A percentile compares a stretch with the other conserved stretches of the same genome.
phyloP scores from a whole-genome alignment of 1,284 basidiomycete genomes.

The Golubevia sp. region DNA sequence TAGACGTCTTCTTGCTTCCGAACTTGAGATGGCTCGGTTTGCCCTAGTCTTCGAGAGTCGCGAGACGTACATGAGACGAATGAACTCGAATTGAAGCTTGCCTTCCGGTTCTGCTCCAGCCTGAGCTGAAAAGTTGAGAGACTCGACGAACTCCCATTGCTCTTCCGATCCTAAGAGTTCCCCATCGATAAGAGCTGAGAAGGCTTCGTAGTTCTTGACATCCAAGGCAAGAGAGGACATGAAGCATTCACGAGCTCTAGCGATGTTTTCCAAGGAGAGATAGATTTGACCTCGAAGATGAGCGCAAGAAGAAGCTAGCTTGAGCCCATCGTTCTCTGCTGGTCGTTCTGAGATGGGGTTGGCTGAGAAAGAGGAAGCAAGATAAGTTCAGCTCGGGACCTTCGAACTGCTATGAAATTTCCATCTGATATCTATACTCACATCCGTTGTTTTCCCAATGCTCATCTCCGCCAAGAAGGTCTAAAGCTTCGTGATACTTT shows the following conservation, averaged over 20 bases:
- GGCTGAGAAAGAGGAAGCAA: too few species aligned
- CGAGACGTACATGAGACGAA: slow-evolving; percentile 43
- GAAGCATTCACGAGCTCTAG: slow-evolving; percentile 87
- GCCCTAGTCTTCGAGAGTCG: slow-evolving; percentile 41
- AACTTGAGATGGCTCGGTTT: slow-evolving; percentile 17
- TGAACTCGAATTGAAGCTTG: slow-evolving; percentile 31
- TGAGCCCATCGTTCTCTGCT: too few species aligned
- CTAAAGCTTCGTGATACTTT: slow-evolving; percentile 53
- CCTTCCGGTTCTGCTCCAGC: slow-evolving; percentile 31
- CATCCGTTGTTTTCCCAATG: too few species aligned
- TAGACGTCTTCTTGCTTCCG: slow-evolving; percentile 22
- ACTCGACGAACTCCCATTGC: slow-evolving; percentile 51
- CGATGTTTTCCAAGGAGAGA: slow-evolving; percentile 85
- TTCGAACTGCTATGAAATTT: too few species aligned
- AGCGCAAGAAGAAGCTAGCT: slow-evolving; percentile 67
- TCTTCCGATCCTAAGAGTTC: slow-evolving; percentile 65
- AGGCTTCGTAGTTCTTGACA: slow-evolving; percentile 96
- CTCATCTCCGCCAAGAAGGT: slow-evolving; percentile 34
- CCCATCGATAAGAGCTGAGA: slow-evolving; percentile 83
- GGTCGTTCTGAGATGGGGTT: too few species aligned
- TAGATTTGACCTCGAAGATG: slow-evolving; percentile 89
- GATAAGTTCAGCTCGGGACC: too few species aligned
- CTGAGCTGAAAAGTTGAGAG: slow-evolving; percentile 47
- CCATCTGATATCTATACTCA: too few species aligned
- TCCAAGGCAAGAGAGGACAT: slow-evolving; percentile 92